Evolutionary conservation across 768 basidiomycete genomes (phyloP).

Genomic region (Naganishia antarctica): DNA sequence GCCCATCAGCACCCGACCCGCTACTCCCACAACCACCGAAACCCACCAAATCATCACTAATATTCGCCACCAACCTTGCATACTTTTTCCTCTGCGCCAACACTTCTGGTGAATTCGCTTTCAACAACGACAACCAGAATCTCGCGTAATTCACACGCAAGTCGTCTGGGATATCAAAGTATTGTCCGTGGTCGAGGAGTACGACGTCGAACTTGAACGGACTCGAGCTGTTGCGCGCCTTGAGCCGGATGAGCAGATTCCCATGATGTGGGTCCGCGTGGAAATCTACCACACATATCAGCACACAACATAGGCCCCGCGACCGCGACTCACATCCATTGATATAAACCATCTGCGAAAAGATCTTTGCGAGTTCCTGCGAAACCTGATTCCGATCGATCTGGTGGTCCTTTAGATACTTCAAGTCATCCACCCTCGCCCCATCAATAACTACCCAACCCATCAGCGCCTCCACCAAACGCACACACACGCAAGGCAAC

Average conservation of each 20-base stretch:
- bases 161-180: constrained; percentile 79
- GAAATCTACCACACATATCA: constrained; percentile 31
- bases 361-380: constrained; percentile 81
- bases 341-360: constrained; percentile 90
- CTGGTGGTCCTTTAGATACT: constrained; percentile 69
- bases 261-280: constrained; percentile 79
- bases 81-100: constrained; percentile 72
- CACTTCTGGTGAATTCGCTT: constrained; percentile 62
- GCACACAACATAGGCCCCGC: constrained; percentile 33
- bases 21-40: background rate
- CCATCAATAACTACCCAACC: constrained; percentile 55
- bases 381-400: constrained; percentile 94
- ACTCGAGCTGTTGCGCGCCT: constrained; percentile 60
- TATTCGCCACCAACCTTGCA: constrained; percentile 84
- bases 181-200: constrained; percentile 74
- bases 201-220: constrained; percentile 96
- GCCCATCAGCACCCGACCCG: background rate
- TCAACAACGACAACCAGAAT: constrained; percentile 80
- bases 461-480: background rate
- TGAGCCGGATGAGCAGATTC: constrained; percentile 82
- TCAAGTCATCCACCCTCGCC: constrained; percentile 78
- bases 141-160: constrained; percentile 68
- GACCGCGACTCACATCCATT: constrained; percentile 78
- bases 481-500: background rate
- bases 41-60: constrained; percentile 75